Evolutionary conservation across 306 rosid genomes (phyloP).

Genomic region (Calophaca sinica): DNA sequence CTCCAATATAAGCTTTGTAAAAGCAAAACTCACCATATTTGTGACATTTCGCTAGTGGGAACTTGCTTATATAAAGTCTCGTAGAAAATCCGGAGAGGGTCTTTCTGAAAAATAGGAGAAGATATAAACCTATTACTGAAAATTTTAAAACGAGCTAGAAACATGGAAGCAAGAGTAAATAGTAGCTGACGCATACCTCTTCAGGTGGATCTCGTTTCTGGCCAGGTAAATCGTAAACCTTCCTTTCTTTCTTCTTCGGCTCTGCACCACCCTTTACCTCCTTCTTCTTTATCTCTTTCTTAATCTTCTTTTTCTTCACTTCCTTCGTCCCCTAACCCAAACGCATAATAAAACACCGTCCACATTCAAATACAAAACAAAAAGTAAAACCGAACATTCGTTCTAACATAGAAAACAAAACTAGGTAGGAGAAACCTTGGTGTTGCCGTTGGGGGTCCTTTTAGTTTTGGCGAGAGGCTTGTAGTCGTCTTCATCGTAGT

Average conservation of each 20-base stretch:
- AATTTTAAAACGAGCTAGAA: background rate
- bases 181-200: conserved; percentile 54
- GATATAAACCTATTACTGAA: conserved; percentile 13
- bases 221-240: conserved; percentile 86
- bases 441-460: conserved; percentile 27
- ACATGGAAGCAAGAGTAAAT: background rate
- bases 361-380: background rate
- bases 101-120: conserved; percentile 65
- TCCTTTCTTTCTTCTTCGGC: conserved; percentile 60
- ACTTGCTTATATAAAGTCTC: conserved; percentile 64
- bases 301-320: conserved; percentile 53
- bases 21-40: conserved; percentile 70
- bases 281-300: conserved; percentile 43
- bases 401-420: background rate
- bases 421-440: no score
- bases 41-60: conserved; percentile 86
- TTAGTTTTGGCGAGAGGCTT: conserved; percentile 36
- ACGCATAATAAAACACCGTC: background rate
- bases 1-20: background rate
- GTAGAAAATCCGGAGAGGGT: conserved; percentile 80
- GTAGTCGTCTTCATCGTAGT: conserved; percentile 24
- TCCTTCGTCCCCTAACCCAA: conserved; percentile 51
- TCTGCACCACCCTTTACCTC: conserved; percentile 8
- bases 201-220: conserved; percentile 91
- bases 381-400: conserved; percentile 21